These are phyloP conservation scores for Linnemannia zychae DNA, from an alignment of 192 early-diverging fungal species.

Conservation along the genomic window DNA sequence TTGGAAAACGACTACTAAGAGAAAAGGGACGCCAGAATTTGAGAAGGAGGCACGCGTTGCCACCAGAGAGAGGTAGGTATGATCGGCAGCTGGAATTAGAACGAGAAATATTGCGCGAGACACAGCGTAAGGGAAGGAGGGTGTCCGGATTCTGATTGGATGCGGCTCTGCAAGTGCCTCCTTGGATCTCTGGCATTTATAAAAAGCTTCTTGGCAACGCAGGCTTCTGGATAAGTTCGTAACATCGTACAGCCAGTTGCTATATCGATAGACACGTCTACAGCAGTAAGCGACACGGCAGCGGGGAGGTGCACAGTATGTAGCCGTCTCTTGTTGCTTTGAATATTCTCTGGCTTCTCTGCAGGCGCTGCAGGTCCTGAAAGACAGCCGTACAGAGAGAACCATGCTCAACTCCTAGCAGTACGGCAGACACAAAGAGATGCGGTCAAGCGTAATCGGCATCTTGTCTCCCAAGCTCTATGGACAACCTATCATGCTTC, in stretches of 20 bases:
- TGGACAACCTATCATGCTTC: background rate
- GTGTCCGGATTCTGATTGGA: conserved; percentile 3
- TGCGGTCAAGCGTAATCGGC: background rate
- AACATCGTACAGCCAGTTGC: background rate
- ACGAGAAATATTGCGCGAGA: background rate
- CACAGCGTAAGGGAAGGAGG: background rate
- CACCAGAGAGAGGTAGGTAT: background rate
- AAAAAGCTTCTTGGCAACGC: background rate
- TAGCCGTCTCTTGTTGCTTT: background rate
- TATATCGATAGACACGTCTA: background rate
- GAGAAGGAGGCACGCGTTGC: background rate
- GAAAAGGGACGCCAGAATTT: background rate
- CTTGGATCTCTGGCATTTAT: background rate
- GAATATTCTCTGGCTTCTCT: too few relatives aligned
- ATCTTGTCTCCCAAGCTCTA: background rate
- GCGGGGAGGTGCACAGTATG: background rate
- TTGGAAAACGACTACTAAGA: background rate
- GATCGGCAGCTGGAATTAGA: background rate
- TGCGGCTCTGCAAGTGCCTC: background rate
- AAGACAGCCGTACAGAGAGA: too few relatives aligned
- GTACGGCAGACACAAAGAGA: background rate
- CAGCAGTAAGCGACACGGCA: conserved; percentile 3
- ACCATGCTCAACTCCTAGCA: background rate
- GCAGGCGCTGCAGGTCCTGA: too few relatives aligned
- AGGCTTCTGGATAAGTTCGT: background rate